Conservation (phyloP, 108 stramenopile species). For the Skeletonema tropicum region DNA sequence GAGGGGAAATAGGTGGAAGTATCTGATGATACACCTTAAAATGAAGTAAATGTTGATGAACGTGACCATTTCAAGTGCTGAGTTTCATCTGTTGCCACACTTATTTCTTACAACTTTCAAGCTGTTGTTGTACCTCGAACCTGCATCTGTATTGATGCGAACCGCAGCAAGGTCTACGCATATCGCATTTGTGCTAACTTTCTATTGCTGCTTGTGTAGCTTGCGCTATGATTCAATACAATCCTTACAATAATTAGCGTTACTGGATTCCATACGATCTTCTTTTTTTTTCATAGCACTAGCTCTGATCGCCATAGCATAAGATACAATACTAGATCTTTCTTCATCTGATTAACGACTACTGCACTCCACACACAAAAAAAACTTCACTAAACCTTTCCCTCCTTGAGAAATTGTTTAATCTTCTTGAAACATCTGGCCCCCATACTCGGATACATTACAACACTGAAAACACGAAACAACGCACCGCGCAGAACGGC, state of each 20-base stretch:
- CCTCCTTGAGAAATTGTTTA: constrained; percentile 24
- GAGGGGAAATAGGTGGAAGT: too few relatives aligned
- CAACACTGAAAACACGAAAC: constrained; percentile 18
- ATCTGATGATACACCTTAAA: too few relatives aligned
- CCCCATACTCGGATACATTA: constrained; percentile 33
- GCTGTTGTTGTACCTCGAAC: too few relatives aligned
- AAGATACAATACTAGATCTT: background rate
- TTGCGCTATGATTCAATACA: background rate
- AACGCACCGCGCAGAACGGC: constrained; percentile 12
- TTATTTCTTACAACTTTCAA: too few relatives aligned
- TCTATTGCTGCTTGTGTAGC: too few relatives aligned
- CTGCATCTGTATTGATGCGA: too few relatives aligned
- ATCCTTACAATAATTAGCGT: background rate
- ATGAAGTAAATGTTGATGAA: too few relatives aligned
- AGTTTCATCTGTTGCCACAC: too few relatives aligned
- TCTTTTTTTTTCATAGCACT: background rate
- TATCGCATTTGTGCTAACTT: too few relatives aligned
- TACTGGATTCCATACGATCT: background rate
- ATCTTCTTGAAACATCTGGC: constrained; percentile 28
- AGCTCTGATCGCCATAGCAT: background rate
- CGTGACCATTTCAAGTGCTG: too few relatives aligned
- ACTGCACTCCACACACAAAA: background rate
- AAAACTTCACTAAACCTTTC: background rate
- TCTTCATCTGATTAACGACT: background rate
- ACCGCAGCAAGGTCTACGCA: too few relatives aligned